These are phyloP conservation scores for Penicillium cataractarum DNA, from an alignment of 495 filamentous ascomycete genomes.

Conservation along the genomic window DNA sequence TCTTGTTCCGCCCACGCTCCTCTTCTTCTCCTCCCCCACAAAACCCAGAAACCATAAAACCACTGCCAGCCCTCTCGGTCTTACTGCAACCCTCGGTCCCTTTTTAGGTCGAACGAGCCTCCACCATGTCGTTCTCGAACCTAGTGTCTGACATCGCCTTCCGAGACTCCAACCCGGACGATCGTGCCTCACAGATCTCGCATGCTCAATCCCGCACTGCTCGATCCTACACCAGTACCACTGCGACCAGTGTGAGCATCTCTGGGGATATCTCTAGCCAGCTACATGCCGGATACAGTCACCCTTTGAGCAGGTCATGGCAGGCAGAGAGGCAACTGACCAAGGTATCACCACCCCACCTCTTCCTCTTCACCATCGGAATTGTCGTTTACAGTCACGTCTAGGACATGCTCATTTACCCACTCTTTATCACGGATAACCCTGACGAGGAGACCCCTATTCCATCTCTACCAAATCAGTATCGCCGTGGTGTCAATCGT, in stretches of 20 bases:
- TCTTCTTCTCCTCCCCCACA: constrained; percentile 1
- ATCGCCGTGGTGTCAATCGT: constrained; percentile 84
- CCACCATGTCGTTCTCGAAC: constrained; percentile 84
- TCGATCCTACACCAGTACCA: constrained; percentile 82
- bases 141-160: constrained; percentile 86
- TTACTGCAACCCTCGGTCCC: background rate
- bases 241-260: constrained; percentile 93
- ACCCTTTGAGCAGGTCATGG: constrained; percentile 89
- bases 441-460: constrained; percentile 91
- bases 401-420: constrained; percentile 94
- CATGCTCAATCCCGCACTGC: constrained; percentile 68
- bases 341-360: constrained; percentile 62
- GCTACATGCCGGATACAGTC: constrained; percentile 91
- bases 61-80: too few relatives aligned
- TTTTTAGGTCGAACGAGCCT: background rate
- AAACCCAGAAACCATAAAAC: constrained; percentile 1
- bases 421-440: constrained; percentile 92
- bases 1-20: background rate
- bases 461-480: constrained; percentile 84
- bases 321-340: constrained; percentile 96
- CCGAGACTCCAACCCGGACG: constrained; percentile 59
- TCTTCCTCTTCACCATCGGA: background rate
- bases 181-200: constrained; percentile 70
- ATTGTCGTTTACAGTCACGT: background rate
- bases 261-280: constrained; percentile 92